These are phyloP conservation scores for Nowakowskiella sp. DNA, from an alignment of 192 early-diverging fungal genomes.

Conservation along the genomic window DNA sequence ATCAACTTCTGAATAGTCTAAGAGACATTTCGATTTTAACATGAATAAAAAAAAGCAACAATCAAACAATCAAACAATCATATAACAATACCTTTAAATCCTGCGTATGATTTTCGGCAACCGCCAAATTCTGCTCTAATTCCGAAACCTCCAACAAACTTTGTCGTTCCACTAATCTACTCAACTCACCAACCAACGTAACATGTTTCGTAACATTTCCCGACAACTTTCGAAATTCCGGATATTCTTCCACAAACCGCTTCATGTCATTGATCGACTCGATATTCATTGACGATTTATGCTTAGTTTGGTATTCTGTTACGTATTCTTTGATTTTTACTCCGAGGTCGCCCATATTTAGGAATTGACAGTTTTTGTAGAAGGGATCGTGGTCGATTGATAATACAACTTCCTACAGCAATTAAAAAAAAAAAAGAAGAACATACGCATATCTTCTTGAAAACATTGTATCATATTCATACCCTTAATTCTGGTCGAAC, in stretches of 20 bases:
- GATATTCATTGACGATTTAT: slow-evolving; percentile 82
- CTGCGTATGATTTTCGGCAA: slow-evolving; percentile 70
- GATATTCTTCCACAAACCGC: slow-evolving; percentile 96
- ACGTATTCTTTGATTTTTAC: slow-evolving; percentile 90
- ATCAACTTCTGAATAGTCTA: slow-evolving; percentile 66
- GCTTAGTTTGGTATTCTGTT: slow-evolving; percentile 87
- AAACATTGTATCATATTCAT: slow-evolving; percentile 4
- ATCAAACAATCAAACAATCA: background rate
- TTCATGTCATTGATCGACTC: slow-evolving; percentile 98
- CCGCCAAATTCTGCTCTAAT: slow-evolving; percentile 90
- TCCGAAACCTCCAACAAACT: slow-evolving; percentile 81
- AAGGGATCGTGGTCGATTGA: slow-evolving; percentile 85
- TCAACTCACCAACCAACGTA: slow-evolving; percentile 92
- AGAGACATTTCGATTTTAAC: background rate
- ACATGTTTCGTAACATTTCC: slow-evolving; percentile 99
- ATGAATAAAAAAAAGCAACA: background rate
- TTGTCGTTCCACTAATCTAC: slow-evolving; percentile 64
- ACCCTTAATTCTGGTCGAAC: slow-evolving; percentile 76
- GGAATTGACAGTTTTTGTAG: slow-evolving; percentile 80
- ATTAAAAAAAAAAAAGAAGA: slow-evolving; percentile 8
- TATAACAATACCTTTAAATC: slow-evolving; percentile 66
- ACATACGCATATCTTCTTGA: background rate
- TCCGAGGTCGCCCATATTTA: slow-evolving; percentile 93
- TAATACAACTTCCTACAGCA: slow-evolving; percentile 75
- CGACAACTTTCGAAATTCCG: slow-evolving; percentile 91